These are phyloP conservation scores for Torulaspora delbrueckii DNA, from an alignment of 805 yeast genomes.

Conservation along the genomic window DNA sequence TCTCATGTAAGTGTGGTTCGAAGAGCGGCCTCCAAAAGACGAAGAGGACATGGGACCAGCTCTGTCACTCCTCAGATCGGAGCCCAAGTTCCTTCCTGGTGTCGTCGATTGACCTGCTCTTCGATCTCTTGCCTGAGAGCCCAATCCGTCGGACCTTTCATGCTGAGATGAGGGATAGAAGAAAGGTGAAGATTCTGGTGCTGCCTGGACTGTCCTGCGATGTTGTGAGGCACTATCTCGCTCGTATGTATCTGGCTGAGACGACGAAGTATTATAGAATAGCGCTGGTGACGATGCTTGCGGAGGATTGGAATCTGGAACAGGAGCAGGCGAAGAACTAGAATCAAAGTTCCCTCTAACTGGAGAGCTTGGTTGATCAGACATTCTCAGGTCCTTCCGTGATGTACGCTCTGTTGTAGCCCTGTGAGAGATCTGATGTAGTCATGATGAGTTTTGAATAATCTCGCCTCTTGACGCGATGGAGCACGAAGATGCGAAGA, in stretches of 20 bases:
- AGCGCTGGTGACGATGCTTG: conserved; percentile 36
- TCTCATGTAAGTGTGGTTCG: conserved; percentile 47
- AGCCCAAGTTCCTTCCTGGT: conserved; percentile 33
- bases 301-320: conserved; percentile 36
- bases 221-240: conserved; percentile 18
- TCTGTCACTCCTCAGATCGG: conserved; percentile 45
- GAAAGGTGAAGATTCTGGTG: conserved; percentile 43
- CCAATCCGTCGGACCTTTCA: conserved; percentile 28
- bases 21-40: conserved; percentile 30
- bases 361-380: conserved; percentile 38
- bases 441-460: neutral
- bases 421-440: neutral
- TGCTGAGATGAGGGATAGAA: conserved; percentile 39
- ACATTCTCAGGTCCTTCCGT: conserved; percentile 1
- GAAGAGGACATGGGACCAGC: conserved; percentile 23
- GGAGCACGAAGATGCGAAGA: neutral
- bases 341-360: conserved; percentile 32
- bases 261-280: conserved; percentile 33
- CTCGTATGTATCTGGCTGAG: conserved; percentile 31
- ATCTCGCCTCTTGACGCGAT: neutral
- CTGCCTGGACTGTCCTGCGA: conserved; percentile 15
- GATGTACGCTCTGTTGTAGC: neutral
- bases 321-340: conserved; percentile 36
- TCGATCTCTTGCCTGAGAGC: conserved; percentile 16
- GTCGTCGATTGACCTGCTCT: conserved; percentile 13